Evolutionary conservation across 169 alveolate species (phyloP).

Genomic region (Plasmodium knowlesi): DNA sequence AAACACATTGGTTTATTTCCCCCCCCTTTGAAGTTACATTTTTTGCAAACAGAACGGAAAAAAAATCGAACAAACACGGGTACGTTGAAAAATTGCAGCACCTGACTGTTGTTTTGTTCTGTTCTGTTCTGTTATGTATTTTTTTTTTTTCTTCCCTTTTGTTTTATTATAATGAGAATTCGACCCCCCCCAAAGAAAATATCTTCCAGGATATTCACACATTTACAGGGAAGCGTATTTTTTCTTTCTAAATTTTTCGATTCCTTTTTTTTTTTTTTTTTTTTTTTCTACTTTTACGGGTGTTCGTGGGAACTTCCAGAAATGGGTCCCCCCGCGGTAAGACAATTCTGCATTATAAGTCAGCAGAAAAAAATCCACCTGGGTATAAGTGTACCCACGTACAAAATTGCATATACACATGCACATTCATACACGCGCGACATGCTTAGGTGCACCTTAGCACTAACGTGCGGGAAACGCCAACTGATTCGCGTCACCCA

Average conservation of each 20-base stretch:
- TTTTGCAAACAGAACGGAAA: not conserved
- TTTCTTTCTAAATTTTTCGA: not conserved
- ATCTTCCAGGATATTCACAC: not conserved
- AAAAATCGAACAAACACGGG: not conserved
- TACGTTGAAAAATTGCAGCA: not conserved
- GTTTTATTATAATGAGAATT: not conserved
- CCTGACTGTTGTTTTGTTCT: not conserved
- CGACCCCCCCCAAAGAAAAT: too few relatives aligned
- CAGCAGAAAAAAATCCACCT: not conserved
- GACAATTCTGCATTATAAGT: conserved; percentile 24
- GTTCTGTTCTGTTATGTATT: not conserved
- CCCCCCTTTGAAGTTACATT: not conserved
- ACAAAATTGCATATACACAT: not conserved
- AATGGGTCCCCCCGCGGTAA: not conserved
- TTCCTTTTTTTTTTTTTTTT: not conserved
- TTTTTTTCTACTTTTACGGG: not conserved
- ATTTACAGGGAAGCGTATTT: not conserved
- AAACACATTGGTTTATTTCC: not conserved
- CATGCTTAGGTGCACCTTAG: not conserved
- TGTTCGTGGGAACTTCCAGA: conserved; percentile 6
- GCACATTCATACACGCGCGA: not conserved
- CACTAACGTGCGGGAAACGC: not conserved
- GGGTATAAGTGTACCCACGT: not conserved
- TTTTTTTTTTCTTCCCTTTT: not conserved
- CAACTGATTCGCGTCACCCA: not conserved